Evolutionary conservation across 345 rosid genomes (phyloP).

Genomic region (Geranium rotundifolium): DNA sequence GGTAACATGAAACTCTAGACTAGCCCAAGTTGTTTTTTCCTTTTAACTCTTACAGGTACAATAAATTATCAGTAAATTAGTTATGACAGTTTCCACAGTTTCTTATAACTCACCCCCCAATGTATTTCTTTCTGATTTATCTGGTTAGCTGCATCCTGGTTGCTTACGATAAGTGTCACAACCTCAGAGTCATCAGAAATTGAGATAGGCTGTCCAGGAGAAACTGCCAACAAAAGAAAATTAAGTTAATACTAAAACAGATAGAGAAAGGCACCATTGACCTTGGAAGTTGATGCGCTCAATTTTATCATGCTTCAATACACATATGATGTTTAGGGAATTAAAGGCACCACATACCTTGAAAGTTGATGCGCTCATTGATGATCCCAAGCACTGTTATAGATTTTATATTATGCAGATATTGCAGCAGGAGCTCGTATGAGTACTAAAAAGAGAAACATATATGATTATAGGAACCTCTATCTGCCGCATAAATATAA

Average conservation of each 20-base stretch:
- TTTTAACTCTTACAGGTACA: not conserved
- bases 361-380: constrained; percentile 80
- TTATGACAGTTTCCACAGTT: not conserved
- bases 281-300: not conserved
- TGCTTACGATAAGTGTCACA: constrained; percentile 64
- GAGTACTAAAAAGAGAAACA: constrained; percentile 54
- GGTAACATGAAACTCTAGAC: not conserved
- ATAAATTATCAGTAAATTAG: no score
- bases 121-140: constrained; percentile 75
- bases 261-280: not conserved
- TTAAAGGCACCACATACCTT: constrained; percentile 37
- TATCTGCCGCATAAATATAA: not conserved
- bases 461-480: not conserved
- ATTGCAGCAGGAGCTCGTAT: constrained; percentile 81
- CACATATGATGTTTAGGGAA: not conserved
- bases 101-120: constrained; percentile 61
- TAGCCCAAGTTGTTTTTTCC: not conserved
- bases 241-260: not conserved
- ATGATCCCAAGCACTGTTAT: constrained; percentile 79
- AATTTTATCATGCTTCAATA: not conserved
- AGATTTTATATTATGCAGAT: constrained; percentile 68
- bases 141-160: constrained; percentile 58
- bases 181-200: constrained; percentile 77
- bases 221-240: constrained; percentile 42
- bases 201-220: constrained; percentile 76